phyloP scores from a whole-genome alignment of 2,329 filamentous ascomycete genomes.

The Fusarium brevicatenulatum region DNA sequence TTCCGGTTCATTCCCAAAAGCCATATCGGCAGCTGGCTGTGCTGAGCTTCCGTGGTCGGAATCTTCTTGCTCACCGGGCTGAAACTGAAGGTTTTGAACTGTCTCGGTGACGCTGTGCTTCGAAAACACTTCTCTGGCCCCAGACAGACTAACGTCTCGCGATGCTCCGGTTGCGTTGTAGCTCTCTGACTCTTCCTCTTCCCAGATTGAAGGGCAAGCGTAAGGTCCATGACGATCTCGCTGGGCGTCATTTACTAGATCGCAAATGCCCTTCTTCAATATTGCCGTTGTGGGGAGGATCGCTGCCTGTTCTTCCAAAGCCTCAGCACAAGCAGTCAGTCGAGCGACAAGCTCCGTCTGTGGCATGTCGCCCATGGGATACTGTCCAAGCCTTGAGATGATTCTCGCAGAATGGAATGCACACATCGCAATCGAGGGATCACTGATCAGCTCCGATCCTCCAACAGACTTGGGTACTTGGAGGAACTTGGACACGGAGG shows the following conservation, averaged over 20 bases:
- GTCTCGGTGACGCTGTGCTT: conserved; percentile 18
- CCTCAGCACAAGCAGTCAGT: neutral
- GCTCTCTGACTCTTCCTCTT: conserved; percentile 17
- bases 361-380: conserved; percentile 11
- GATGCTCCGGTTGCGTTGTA: neutral
- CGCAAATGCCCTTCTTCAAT: conserved; percentile 11
- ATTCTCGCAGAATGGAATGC: conserved; percentile 27
- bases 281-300: neutral
- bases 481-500: conserved; percentile 6
- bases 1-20: neutral
- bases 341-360: neutral
- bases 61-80: neutral
- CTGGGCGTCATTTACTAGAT: conserved; percentile 10
- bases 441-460: conserved; percentile 12
- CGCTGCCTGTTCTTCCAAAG: neutral
- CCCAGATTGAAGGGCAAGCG: conserved; percentile 16
- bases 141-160: neutral
- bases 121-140: conserved; percentile 4
- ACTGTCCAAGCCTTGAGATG: conserved; percentile 22
- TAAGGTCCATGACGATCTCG: neutral
- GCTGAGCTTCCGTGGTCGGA: accelerated
- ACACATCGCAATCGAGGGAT: conserved; percentile 23
- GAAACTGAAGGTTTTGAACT: conserved; percentile 8
- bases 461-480: neutral
- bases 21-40: neutral